These are phyloP conservation scores for Funneliformis mosseae DNA, from an alignment of 192 early-diverging fungal genomes.

Conservation along the genomic window DNA sequence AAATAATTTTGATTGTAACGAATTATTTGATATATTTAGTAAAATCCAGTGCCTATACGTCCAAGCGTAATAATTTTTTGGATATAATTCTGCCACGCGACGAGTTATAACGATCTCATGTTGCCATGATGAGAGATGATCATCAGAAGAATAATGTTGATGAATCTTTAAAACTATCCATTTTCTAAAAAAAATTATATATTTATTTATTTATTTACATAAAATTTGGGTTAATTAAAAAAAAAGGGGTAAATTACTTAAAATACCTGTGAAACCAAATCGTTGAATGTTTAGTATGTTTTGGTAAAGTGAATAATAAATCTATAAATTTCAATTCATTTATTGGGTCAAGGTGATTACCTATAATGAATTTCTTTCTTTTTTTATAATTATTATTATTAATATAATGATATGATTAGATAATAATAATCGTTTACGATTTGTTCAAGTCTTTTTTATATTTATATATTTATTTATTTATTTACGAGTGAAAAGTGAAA, in stretches of 20 bases:
- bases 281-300: constrained; percentile 51
- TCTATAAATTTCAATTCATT: constrained; percentile 48
- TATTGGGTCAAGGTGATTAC: constrained; percentile 33
- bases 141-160: background rate
- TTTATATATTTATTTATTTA: too few species aligned
- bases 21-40: constrained; percentile 24
- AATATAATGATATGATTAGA: background rate
- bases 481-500: background rate
- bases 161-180: background rate
- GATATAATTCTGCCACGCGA: constrained; percentile 45
- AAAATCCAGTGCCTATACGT: constrained; percentile 53
- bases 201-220: too few species aligned
- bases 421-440: background rate
- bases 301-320: constrained; percentile 52
- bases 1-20: constrained; percentile 18
- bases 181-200: constrained; percentile 5
- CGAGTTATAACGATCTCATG: constrained; percentile 40
- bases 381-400: too few species aligned
- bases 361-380: constrained; percentile 50
- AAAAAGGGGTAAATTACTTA: too few species aligned
- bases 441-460: too few species aligned
- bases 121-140: constrained; percentile 36
- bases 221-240: too few species aligned
- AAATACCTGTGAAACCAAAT: constrained; percentile 55
- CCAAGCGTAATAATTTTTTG: constrained; percentile 60